Conservation (phyloP, 139 green algal genomes). For the Chlorella sp. region DNA sequence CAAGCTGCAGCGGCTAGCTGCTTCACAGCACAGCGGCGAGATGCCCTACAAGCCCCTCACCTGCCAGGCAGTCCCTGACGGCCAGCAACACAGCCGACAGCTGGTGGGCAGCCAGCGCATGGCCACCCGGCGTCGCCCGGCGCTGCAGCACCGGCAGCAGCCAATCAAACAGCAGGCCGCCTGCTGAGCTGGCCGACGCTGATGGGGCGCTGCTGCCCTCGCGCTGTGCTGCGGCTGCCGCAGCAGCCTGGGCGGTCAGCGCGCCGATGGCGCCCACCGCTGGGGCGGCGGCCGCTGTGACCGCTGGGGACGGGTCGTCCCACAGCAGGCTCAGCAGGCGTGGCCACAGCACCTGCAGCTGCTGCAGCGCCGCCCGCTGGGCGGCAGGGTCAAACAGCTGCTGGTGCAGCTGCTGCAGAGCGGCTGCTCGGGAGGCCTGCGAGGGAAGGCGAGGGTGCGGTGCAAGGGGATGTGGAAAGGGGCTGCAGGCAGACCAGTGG, state of each 20-base stretch:
- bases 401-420: conserved; percentile 37
- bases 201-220: not conserved
- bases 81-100: conserved; percentile 29
- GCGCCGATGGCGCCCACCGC: conserved; percentile 49
- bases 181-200: not conserved
- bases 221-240: not conserved
- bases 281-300: conserved; percentile 33
- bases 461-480: not conserved
- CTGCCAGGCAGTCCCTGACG: conserved; percentile 43
- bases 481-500: not conserved
- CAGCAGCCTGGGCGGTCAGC: conserved; percentile 30
- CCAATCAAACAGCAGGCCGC: conserved; percentile 54
- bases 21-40: too few relatives aligned
- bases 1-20: not conserved
- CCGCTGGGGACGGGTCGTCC: conserved; percentile 21
- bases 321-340: conserved; percentile 38
- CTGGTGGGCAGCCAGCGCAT: not conserved
- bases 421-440: conserved; percentile 6
- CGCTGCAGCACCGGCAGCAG: conserved; percentile 41
- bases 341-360: conserved; percentile 41
- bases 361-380: conserved; percentile 20
- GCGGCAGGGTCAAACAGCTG: conserved; percentile 6
- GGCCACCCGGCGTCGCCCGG: not conserved
- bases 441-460: not conserved
- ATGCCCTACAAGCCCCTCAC: not conserved